phyloP scores from a whole-genome alignment of 345 rosid species.

The Salix arbutifolia region DNA sequence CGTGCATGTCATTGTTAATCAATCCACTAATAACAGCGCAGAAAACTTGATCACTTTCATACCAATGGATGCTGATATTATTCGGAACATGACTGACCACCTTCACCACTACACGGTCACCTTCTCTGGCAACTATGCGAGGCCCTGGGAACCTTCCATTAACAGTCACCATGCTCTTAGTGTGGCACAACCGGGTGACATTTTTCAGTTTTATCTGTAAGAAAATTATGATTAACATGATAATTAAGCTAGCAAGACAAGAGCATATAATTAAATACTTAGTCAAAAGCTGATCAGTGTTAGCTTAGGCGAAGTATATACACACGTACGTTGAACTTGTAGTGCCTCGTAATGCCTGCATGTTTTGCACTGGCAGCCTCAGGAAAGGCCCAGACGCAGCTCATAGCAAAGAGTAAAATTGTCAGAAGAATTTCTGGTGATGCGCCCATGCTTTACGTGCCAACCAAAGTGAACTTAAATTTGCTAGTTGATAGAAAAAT shows the following conservation, averaged over 20 bases:
- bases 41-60: conserved; percentile 6
- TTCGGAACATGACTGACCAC: conserved; percentile 47
- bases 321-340: conserved; percentile 50
- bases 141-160: conserved; percentile 62
- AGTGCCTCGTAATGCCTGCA: conserved; percentile 63
- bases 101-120: conserved; percentile 43
- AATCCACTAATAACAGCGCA: background rate
- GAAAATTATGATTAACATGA: background rate
- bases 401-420: conserved; percentile 12
- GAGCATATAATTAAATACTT: no score
- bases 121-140: conserved; percentile 46
- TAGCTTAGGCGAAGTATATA: background rate
- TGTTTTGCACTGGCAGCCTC: conserved; percentile 22
- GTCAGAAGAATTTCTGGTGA: conserved; percentile 14
- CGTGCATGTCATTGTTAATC: background rate
- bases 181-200: conserved; percentile 43
- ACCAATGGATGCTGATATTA: conserved; percentile 55
- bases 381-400: conserved; percentile 27
- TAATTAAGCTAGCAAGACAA: background rate
- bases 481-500: background rate
- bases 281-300: background rate
- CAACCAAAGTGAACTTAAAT: no score
- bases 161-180: conserved; percentile 46
- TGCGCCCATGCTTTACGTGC: conserved; percentile 8
- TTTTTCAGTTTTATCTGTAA: conserved; percentile 39